These are phyloP conservation scores for Russula ochroleuca DNA, from an alignment of 768 basidiomycete genomes.

Conservation along the genomic window DNA sequence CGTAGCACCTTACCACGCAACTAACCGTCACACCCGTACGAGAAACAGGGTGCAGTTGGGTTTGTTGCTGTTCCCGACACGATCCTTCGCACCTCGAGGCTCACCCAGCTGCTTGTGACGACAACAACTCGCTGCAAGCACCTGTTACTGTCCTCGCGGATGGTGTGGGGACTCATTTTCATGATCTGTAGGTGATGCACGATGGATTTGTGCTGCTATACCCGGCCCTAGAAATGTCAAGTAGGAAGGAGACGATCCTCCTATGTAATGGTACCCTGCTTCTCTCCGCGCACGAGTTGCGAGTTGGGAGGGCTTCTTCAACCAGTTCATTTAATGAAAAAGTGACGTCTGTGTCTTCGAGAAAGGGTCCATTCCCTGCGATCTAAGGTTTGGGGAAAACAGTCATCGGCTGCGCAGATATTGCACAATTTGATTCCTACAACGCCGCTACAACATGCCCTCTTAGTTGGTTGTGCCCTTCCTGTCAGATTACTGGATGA, in stretches of 20 bases:
- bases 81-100: slow-evolving; percentile 8
- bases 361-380: not conserved
- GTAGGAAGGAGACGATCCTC: slow-evolving; percentile 10
- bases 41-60: not conserved
- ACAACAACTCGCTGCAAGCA: slow-evolving; percentile 7
- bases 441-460: slow-evolving; percentile 5
- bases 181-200: not conserved
- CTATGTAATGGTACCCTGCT: not conserved
- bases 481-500: not conserved
- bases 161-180: not conserved
- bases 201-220: not conserved
- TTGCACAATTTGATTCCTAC: slow-evolving; percentile 7
- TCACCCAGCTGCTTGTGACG: slow-evolving; percentile 12
- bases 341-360: slow-evolving; percentile 1
- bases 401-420: not conserved
- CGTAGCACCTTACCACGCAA: not conserved
- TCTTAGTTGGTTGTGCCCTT: not conserved
- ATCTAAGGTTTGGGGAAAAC: not conserved
- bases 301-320: not conserved
- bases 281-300: not conserved
- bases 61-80: not conserved
- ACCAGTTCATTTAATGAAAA: slow-evolving; percentile 5
- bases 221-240: not conserved
- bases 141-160: slow-evolving; percentile 10
- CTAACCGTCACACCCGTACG: not conserved